Evolutionary conservation across 805 yeast species (phyloP), one percentile per base, ranked within the genome.

Genomic region (Teunomyces gatunensis): DNA sequence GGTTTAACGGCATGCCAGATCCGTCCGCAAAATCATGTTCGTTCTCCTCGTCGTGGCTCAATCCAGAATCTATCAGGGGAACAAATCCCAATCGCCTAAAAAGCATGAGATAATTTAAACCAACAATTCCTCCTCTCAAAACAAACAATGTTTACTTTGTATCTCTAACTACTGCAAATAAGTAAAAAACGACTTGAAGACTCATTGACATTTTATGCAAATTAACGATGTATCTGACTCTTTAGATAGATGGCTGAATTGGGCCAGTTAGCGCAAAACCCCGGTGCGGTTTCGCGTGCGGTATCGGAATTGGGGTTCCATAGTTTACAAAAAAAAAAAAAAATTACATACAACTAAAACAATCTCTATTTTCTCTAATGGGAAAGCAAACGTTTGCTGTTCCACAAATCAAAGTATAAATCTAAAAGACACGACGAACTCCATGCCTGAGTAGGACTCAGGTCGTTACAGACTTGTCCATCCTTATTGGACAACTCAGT

Each of bases 401-500:
- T 60, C 74, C 74, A 81, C 21, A 80, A 63, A 58, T 89, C 96
- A 53, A 77, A 75, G 63, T 81, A 87, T 46, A 92, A 68, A 63
- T 92, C 98, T 28, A 92, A 65, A 48, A 94, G 67, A 58, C 97
- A 88, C 2, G 94, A 84, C 0, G 92, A 71, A 61, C 96, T 88
- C 99, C 99, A 92, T 0, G 98, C 97, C 64, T 92, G 99, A 0
- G 97, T 85, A 2, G 97, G 97, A 54, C 96, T 87, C 1, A 96
- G 88, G 64, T 94, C 98, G 13, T 63, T 59, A 63, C 99, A 92
- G 7, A 82, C 57, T 27, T 73, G 84, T 2, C 98, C 98, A 57
- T 86, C 84, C 66, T 87, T 89, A 60, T 92, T 89, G 2, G 98
- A 89, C 59, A 92, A 74, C 64, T 92, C 99, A 0, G 98, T 83